A percentile compares a stretch with the other conserved stretches of the same genome.
phyloP scores from a whole-genome alignment of 192 early-diverging fungal species.

The Coemansia sp. region DNA sequence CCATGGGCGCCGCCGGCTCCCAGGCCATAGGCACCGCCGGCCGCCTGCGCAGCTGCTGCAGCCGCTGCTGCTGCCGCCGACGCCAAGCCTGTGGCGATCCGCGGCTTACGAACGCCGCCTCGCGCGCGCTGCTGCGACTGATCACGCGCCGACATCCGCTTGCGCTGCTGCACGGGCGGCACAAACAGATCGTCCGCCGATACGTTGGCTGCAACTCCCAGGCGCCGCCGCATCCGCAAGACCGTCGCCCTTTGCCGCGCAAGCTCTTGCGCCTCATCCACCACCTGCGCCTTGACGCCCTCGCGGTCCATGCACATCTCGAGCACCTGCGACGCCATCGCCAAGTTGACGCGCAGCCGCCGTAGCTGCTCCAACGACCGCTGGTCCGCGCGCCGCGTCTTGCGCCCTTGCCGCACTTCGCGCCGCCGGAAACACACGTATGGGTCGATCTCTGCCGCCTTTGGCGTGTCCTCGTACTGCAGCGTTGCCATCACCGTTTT shows the following conservation, averaged over 20 bases:
- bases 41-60: not conserved
- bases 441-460: conserved; percentile 77
- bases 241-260: conserved; percentile 27
- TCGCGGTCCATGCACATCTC: conserved; percentile 84
- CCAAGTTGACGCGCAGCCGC: conserved; percentile 80
- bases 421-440: conserved; percentile 97
- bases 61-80: conserved; percentile 20
- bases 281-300: conserved; percentile 69
- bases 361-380: conserved; percentile 85
- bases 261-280: conserved; percentile 68
- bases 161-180: conserved; percentile 36
- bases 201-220: conserved; percentile 5
- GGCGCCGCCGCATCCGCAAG: conserved; percentile 42
- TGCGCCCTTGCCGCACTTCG: conserved; percentile 86
- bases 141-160: conserved; percentile 25
- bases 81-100: conserved; percentile 21
- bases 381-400: conserved; percentile 83
- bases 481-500: conserved; percentile 34
- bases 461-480: conserved; percentile 66
- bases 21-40: not conserved
- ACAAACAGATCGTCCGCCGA: conserved; percentile 48
- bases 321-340: conserved; percentile 70
- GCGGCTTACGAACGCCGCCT: conserved; percentile 20
- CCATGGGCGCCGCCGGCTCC: not conserved
- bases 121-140: conserved; percentile 28